Conservation (phyloP, 2,329 filamentous ascomycete genomes). For the Trichoderma arundinaceum region DNA sequence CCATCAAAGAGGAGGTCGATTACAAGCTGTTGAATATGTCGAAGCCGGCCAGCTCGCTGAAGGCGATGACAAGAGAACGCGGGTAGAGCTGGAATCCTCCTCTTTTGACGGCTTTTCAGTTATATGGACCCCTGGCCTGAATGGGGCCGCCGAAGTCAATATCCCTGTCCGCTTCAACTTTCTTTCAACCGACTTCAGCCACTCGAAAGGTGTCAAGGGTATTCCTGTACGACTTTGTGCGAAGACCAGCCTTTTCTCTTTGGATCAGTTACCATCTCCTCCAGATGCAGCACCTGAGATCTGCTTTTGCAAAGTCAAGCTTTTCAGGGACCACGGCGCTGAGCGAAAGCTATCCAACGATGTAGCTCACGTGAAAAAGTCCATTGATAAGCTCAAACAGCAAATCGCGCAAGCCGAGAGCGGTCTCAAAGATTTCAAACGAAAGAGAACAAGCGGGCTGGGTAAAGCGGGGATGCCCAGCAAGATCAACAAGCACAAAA, state of each 20-base stretch:
- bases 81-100: conserved; percentile 72
- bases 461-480: conserved; percentile 63
- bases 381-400: conserved; percentile 93
- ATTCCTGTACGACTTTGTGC: conserved; percentile 92
- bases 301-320: conserved; percentile 94
- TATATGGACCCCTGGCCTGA: conserved; percentile 78
- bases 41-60: conserved; percentile 66
- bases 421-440: conserved; percentile 70
- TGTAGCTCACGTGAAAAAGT: conserved; percentile 92
- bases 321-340: conserved; percentile 94
- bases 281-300: conserved; percentile 66
- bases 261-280: conserved; percentile 56
- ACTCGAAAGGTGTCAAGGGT: conserved; percentile 97
- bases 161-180: conserved; percentile 98
- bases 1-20: conserved; percentile 87
- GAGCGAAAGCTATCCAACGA: conserved; percentile 96
- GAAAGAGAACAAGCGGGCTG: conserved; percentile 61
- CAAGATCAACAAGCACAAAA: conserved; percentile 89
- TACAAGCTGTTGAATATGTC: conserved; percentile 95
- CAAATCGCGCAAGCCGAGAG: conserved; percentile 81
- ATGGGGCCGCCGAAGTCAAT: conserved; percentile 75
- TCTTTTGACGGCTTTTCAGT: conserved; percentile 96
- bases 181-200: conserved; percentile 96
- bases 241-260: conserved; percentile 75
- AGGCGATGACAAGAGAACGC: conserved; percentile 68